These are phyloP conservation scores for Fonsecaea monophora DNA, from an alignment of 2,329 filamentous ascomycete species.

Conservation along the genomic window DNA sequence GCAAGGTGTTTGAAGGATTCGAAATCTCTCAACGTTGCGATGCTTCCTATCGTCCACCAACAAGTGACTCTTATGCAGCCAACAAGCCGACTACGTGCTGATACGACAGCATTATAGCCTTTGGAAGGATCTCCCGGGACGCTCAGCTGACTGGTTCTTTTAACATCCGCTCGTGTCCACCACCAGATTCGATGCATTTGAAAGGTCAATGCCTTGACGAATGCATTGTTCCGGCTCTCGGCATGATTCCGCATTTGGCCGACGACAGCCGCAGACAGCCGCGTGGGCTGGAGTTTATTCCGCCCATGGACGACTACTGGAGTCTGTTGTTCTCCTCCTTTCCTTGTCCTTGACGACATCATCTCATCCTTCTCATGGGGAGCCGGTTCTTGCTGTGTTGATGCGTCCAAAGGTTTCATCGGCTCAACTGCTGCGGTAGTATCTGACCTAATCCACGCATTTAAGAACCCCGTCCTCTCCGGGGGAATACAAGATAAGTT, in stretches of 20 bases:
- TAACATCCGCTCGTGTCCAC: constrained; percentile 2
- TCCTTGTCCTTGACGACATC: neutral
- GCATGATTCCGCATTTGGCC: constrained; percentile 15
- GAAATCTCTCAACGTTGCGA: neutral
- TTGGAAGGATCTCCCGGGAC: neutral
- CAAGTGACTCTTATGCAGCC: neutral
- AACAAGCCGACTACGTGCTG: neutral
- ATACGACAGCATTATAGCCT: neutral
- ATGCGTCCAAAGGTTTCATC: constrained; percentile 1
- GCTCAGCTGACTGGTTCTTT: neutral
- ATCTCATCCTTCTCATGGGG: constrained; percentile 3
- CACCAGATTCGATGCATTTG: neutral
- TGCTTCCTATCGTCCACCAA: neutral
- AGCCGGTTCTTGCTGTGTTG: neutral
- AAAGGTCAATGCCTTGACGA: neutral
- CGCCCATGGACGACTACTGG: neutral
- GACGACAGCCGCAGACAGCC: constrained; percentile 7
- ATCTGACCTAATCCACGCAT: constrained; percentile 11
- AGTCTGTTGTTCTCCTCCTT: neutral
- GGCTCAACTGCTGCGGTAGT: neutral
- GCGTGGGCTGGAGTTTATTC: constrained; percentile 4
- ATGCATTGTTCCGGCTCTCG: constrained; percentile 8
- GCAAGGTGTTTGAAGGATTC: neutral
- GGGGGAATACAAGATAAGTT: constrained; percentile 10
- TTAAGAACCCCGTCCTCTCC: neutral